These are phyloP conservation scores for Babesia caballi DNA, from an alignment of 169 alveolate species.

Conservation along the genomic window DNA sequence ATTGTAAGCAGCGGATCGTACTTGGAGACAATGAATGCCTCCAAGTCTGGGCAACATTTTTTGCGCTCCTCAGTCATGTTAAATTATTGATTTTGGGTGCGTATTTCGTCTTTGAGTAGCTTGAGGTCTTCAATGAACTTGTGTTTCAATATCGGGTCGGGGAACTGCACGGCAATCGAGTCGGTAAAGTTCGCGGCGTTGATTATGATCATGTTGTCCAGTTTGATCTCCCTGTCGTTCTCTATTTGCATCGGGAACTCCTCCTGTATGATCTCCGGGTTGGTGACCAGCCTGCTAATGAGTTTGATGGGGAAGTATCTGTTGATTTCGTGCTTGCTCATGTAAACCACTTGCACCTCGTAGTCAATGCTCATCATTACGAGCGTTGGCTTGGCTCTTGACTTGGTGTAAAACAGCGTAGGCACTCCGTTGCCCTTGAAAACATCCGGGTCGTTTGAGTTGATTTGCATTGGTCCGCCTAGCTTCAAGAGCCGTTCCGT, in stretches of 20 bases:
- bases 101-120: slow-evolving; percentile 33
- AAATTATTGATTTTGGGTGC: slow-evolving; percentile 1
- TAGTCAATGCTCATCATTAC: slow-evolving; percentile 39
- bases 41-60: slow-evolving; percentile 42
- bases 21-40: slow-evolving; percentile 81
- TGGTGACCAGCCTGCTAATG: slow-evolving; percentile 42
- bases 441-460: background rate
- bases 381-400: slow-evolving; percentile 40
- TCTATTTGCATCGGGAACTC: slow-evolving; percentile 42
- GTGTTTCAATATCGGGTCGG: slow-evolving; percentile 31
- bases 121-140: slow-evolving; percentile 22
- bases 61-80: slow-evolving; percentile 16
- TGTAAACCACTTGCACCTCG: slow-evolving; percentile 52
- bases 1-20: slow-evolving; percentile 86
- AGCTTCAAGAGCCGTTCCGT: background rate
- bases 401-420: slow-evolving; percentile 58
- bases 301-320: slow-evolving; percentile 68
- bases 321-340: slow-evolving; percentile 43
- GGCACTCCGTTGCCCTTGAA: slow-evolving; percentile 47
- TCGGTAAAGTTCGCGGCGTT: slow-evolving; percentile 63
- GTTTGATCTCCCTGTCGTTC: slow-evolving; percentile 6
- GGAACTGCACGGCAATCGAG: slow-evolving; percentile 64
- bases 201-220: slow-evolving; percentile 24
- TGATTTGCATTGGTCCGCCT: background rate
- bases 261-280: slow-evolving; percentile 29